A percentile compares a stretch with the other conserved stretches of the same genome.
phyloP scores from a whole-genome alignment of 2,329 filamentous ascomycete species.

The Aspergillus sp. region DNA sequence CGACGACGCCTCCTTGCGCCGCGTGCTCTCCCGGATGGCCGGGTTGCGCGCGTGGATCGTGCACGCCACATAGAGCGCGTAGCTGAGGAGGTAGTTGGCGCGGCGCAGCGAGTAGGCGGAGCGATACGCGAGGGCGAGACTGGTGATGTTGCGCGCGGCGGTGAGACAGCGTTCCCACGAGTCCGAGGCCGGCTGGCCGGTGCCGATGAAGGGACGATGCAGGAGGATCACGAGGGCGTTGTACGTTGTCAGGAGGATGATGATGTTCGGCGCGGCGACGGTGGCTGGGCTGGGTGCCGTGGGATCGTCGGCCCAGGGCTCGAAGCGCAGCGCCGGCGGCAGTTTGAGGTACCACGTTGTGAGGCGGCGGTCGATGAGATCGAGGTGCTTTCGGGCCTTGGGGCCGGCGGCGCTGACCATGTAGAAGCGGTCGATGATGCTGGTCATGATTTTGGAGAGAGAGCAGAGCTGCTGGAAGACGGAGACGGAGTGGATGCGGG shows the following conservation, averaged over 20 bases:
- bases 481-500: conserved; percentile 30
- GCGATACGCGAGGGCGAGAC: conserved; percentile 36
- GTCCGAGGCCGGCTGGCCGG: conserved; percentile 28
- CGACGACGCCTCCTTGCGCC: conserved; percentile 1
- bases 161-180: conserved; percentile 34
- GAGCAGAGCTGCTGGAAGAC: conserved; percentile 36
- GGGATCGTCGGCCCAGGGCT: conserved; percentile 23
- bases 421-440: conserved; percentile 38
- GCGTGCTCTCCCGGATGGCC: conserved; percentile 6
- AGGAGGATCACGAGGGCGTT: conserved; percentile 46
- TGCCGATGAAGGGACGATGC: conserved; percentile 45
- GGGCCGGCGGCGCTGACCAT: conserved; percentile 26
- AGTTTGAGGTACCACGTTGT: conserved; percentile 26
- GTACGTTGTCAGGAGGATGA: conserved; percentile 36
- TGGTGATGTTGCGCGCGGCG: conserved; percentile 38
- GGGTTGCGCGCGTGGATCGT: conserved; percentile 42
- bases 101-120: conserved; percentile 40
- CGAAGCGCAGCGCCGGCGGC: conserved; percentile 16
- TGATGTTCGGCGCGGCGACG: conserved; percentile 28
- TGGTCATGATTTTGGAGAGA: conserved; percentile 38
- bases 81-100: conserved; percentile 44
- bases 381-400: conserved; percentile 14
- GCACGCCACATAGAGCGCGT: conserved; percentile 44
- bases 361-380: conserved; percentile 27
- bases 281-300: background rate